Base-by-base conservation (phyloP, 2,329 filamentous ascomycete species). In the Huntiella bhutanensis region DNA sequence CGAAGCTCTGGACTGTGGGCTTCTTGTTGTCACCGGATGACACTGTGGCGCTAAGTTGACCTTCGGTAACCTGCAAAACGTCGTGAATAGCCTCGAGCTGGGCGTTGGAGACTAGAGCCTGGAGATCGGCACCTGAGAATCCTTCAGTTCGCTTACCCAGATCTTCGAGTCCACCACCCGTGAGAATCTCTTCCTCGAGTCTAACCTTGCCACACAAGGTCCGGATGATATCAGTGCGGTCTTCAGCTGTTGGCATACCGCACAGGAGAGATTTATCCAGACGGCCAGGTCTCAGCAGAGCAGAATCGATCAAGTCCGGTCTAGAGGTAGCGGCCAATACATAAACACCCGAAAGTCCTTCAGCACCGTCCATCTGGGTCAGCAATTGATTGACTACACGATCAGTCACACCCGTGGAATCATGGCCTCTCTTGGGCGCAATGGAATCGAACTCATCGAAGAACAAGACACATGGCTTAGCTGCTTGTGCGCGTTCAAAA, bases 391-490 rank as follows among this genome's bases (percentile, higher is more conserved):
- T 98, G 54, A 98, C 91, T 0, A 98, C 92, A 34, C 92, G 77
- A 61, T 98, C 92, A 0, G 91, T 98, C n/a, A 98, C 92, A 53
- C 92, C 91, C 0, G 91, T 98, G 1, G 82, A 91, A 60, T 98
- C 92, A 58, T 98, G 91, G 0, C 91, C 91, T 64, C 91, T 75
- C 63, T 96, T 98, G 2, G 91, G 91, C 0, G 92, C 92, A 52
- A 98, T 96, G 35, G 83, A 87, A 64, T 98, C 91, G 57, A 98
- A 98, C 60, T 98, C 91, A 58, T 98, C 91, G 58, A 98, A 98
- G 69, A 98, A 98, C 6, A 98, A 69, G 4, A 98, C 83, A 55
- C 91, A 96, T 0, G 92, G 92, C 50, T 81, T 77, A 4, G 91
- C 91, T 3, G 91, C 88, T 57, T 80, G 78, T 0, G 91, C 91